Base-by-base conservation (phyloP, 2,329 filamentous ascomycete genomes). In the Akanthomyces lecanii region DNA sequence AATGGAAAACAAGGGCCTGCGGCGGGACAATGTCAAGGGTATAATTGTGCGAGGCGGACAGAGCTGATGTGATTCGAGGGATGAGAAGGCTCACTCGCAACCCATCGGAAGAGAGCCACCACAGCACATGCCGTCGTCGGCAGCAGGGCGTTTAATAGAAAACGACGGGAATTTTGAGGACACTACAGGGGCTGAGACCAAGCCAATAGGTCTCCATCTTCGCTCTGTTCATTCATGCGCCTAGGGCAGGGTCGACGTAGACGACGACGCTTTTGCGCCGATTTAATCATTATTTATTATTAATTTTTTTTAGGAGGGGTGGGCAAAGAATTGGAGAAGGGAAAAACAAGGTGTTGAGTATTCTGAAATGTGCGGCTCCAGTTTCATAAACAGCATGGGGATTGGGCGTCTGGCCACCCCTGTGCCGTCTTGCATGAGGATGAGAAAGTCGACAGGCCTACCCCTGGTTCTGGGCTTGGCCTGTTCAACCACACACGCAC, bases 321-420 rank as follows among this genome's bases (percentile, higher is more conserved):
- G 21, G 21, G 21, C 11, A 38, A 40, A 12, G 33, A 36, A 36
- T 36, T 36, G 33, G 33, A 11, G 33, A 30, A 45, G 21, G 11
- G 10, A 23, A 55, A 42, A 55, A 23, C 23, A 28, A 30, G 30
- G 28, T 51, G 25, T 18, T 11, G 5, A 36, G 10, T 11, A 10
- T 51, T 11, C 28, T 23, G 25, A 44, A 38, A 7, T 21, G 23
- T 56, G 54, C 54, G 25, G 54, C 40, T 57, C 54, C 40, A 45
- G 54, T 57, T 57, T 57, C 51, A 53, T 36, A 53, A 38, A 36
- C 18, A 23, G 33, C 40, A 57, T 57, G 54, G 54, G 38, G 54
- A 36, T 36, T 36, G 54, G 38, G 54, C 30, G 16, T 47, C 44
- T 55, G 21, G n/a, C n/a, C 8, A 1, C n/a, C 11, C 21, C 21